These are phyloP conservation scores for Candolleomyces aberdarensis DNA, from an alignment of 768 basidiomycete genomes.

Conservation along the genomic window DNA sequence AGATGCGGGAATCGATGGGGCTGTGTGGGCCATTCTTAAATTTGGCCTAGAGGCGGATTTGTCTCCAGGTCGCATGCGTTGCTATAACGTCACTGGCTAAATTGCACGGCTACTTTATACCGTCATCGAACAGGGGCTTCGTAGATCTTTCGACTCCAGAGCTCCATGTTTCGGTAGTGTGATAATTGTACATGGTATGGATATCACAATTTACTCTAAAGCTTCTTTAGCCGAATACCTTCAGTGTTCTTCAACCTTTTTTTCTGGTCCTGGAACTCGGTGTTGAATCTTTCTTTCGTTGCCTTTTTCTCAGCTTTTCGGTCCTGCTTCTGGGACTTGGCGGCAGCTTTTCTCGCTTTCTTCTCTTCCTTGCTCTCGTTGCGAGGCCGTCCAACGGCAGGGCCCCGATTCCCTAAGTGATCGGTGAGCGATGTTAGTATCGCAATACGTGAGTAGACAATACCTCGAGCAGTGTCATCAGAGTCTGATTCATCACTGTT, in stretches of 20 bases:
- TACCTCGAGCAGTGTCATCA: slow-evolving; percentile 20
- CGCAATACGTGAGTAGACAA: neutral
- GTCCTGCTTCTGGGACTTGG: slow-evolving; percentile 62
- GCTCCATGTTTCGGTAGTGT: too few species aligned
- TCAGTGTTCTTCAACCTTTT: slow-evolving; percentile 42
- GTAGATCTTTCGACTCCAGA: too few species aligned
- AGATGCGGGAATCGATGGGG: slow-evolving; percentile 6
- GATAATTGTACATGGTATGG: too few species aligned
- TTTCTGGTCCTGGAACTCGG: slow-evolving; percentile 62
- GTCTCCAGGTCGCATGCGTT: neutral
- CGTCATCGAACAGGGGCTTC: neutral
- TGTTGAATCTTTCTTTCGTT: slow-evolving; percentile 58
- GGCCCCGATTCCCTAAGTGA: slow-evolving; percentile 17
- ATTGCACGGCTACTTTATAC: neutral
- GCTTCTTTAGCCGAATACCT: slow-evolving; percentile 42
- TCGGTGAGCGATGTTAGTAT: neutral
- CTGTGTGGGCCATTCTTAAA: slow-evolving; percentile 4
- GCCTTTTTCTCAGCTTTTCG: slow-evolving; percentile 68
- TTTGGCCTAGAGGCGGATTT: neutral
- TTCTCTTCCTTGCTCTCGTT: slow-evolving; percentile 77
- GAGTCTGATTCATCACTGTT: slow-evolving; percentile 26
- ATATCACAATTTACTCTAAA: slow-evolving; percentile 23
- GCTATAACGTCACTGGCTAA: neutral
- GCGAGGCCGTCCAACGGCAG: slow-evolving; percentile 57
- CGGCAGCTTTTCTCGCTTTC: slow-evolving; percentile 64